Conservation (phyloP, 441 rosid species). For the Sinapis alba region DNA sequence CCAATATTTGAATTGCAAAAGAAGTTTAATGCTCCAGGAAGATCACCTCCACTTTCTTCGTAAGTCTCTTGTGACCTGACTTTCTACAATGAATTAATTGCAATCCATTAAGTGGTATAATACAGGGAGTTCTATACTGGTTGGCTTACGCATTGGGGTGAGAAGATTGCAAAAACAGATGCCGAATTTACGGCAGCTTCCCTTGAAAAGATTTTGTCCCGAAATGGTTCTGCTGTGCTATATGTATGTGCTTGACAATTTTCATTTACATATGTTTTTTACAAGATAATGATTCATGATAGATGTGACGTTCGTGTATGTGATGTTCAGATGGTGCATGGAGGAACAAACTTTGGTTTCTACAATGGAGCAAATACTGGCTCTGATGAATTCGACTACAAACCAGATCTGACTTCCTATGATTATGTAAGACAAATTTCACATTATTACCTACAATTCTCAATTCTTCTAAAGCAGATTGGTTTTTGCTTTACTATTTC, state of each 20-base stretch:
- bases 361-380: constrained; percentile 95
- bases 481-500: constrained; percentile 2
- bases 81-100: neutral
- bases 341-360: constrained; percentile 98
- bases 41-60: constrained; percentile 95
- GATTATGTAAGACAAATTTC: constrained; percentile 66
- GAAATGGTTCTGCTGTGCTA: constrained; percentile 91
- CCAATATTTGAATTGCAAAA: constrained; percentile 84
- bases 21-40: constrained; percentile 91
- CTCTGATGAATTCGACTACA: constrained; percentile 60
- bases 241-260: constrained; percentile 57
- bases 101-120: constrained; percentile 26
- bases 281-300: constrained; percentile 14
- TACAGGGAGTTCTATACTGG: constrained; percentile 96
- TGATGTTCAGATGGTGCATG: constrained; percentile 88
- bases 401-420: constrained; percentile 94
- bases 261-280: constrained; percentile 19
- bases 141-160: constrained; percentile 99
- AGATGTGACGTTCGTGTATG: neutral
- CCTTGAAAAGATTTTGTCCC: constrained; percentile 74
- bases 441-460: constrained; percentile 7
- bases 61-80: constrained; percentile 40
- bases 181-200: constrained; percentile 72
- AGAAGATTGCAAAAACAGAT: constrained; percentile 67
- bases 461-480: constrained; percentile 25